These are phyloP conservation scores for Entrophospora sp. DNA, from an alignment of 192 early-diverging fungal species.

Conservation along the genomic window DNA sequence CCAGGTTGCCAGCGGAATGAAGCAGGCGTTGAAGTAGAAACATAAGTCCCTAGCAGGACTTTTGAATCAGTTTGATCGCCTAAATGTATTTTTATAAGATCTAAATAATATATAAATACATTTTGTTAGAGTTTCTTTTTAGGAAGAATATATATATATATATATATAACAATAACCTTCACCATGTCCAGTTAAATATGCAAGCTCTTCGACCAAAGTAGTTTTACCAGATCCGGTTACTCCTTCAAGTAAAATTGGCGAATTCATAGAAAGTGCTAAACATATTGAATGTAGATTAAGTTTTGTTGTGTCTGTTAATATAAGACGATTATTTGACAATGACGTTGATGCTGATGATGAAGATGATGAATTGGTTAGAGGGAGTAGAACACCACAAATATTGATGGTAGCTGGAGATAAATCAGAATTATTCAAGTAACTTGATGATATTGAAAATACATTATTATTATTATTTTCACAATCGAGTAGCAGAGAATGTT, in stretches of 20 bases:
- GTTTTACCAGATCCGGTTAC: constrained; percentile 85
- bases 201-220: constrained; percentile 80
- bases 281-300: constrained; percentile 71
- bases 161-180: no score
- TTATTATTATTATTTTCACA: constrained; percentile 33
- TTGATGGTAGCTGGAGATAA: constrained; percentile 46
- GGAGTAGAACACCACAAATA: constrained; percentile 61
- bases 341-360: constrained; percentile 18
- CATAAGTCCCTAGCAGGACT: constrained; percentile 90
- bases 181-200: constrained; percentile 57
- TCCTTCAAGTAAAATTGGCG: constrained; percentile 84
- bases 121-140: neutral
- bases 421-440: constrained; percentile 26
- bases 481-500: constrained; percentile 32
- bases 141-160: constrained; percentile 3
- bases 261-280: constrained; percentile 76
- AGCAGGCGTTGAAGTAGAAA: constrained; percentile 84
- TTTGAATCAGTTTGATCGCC: constrained; percentile 96
- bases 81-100: constrained; percentile 87
- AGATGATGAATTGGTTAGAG: constrained; percentile 28
- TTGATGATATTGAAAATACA: neutral
- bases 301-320: constrained; percentile 69
- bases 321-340: constrained; percentile 35
- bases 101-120: constrained; percentile 24
- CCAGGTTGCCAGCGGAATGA: constrained; percentile 94